Base-by-base conservation (phyloP, 2,329 filamentous ascomycete species). In the Epichloe sibirici region DNA sequence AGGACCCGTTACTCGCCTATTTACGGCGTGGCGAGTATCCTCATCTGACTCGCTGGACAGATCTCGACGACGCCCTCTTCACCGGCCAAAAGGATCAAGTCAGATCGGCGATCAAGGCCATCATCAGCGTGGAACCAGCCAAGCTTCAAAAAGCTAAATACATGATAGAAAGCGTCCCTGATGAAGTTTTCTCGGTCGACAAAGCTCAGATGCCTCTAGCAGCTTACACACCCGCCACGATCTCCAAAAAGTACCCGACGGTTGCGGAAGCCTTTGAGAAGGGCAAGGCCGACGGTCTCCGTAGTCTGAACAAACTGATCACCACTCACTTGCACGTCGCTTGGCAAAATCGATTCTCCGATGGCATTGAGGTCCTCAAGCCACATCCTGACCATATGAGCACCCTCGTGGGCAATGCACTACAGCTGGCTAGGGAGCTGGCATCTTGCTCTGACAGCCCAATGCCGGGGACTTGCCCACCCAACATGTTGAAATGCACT, bases 321-420 rank as follows among this genome's bases (percentile, higher is more conserved):
- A 90, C 87, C 62, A 78, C 84, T 2, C 93, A 97, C 66, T 75
- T 97, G 4, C 90, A 96, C 65, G 77, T 78, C 51, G 86, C 83
- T 11, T 97, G 93, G 81, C 89, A 94, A 63, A 87, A 85, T 59
- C 75, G 75, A 23, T 95, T 93, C 66, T 73, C 79, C 1, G 75
- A 78, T 40, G 91, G 93, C 34, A 85, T 97, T 53, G 79, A 83
- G 5, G 82, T 96, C 3, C 73, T 95, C 44, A 90, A 94, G 65
- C 90, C 91, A 0, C 75, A 86, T 21, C 79, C 87, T 1, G 73
- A 85, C 49, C 82, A 90, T 64, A 91, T 86, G 40, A 86, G 85
- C 1, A 76, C 81, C 15, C 74, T 95, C 59, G 76, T 90, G 48
- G 75, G 80, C 52, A 82, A 85, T 38, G 86, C 86, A 3, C 71